Base-by-base conservation (phyloP, 2,329 filamentous ascomycete species). In the Trichoderma sp. region DNA sequence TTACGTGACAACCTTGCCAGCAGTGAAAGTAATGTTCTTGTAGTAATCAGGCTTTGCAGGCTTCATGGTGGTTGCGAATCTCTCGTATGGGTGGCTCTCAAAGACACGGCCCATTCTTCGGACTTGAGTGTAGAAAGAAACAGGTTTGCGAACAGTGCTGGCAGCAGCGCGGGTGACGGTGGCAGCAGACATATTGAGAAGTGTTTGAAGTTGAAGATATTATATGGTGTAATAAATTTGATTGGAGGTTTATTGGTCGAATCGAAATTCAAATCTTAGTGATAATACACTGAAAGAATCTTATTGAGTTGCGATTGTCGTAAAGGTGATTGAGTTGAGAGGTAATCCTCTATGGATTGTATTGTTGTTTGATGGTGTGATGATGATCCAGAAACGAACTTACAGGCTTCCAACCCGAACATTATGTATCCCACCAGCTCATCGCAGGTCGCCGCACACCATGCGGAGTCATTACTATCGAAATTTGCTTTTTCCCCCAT, bases 1-100 rank as follows among this genome's bases (percentile, higher is more conserved):
- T 58, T 72, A 72, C 71, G 68, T 65, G 47, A 70, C 57, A 6
- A 64, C 13, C 50, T 70, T 70, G 62, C 61, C 67, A 36, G 59
- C 26, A 2, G 58, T 53, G 13, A 20, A 63, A 26, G 39, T 61
- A 23, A 72, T 13, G 34, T 70, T 32, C 47, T 70, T 72, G 6
- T 17, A 28, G 20, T 62, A 72, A 13, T 72, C 71, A 4, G 58
- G 57, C 26, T 30, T 15, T 36, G 58, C 59, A 64, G 66, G 32
- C 28, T 63, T 39, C 58, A 36, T 23, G 9, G 71, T 72, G 26
- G 34, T 34, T 3, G 71, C 26, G n/a, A 70, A 9, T 58, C 67
- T 47, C 53, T 70, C 66, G 20, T 47, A 72, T 6, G 71, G 71
- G n/a, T 36, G 26, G 36, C 65, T 59, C 53, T 70, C 66, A 32